Evolutionary conservation across 108 stramenopile genomes (phyloP), one percentile per base, ranked within the genome.

Genomic region (Epithemia pelagica): DNA sequence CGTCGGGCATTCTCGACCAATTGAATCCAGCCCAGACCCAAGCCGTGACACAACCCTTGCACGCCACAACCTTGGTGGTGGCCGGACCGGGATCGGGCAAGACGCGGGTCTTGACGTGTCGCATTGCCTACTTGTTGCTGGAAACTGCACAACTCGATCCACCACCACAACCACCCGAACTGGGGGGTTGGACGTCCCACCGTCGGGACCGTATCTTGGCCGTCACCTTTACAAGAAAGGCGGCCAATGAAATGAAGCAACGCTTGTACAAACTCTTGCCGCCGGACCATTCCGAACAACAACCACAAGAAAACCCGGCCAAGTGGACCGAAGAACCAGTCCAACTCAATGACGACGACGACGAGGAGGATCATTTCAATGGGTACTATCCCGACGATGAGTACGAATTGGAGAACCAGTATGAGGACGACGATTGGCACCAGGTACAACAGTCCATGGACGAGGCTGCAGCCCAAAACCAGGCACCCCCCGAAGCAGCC

Each of bases 71-170:
- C 0, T 69, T 86, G 18, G 91, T 89, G 10, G 72, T 92, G 67
- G 96, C 94, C 20, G 96, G 96, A 8, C 96, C 96, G 1, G 96
- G 96, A 37, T 84, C 89, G 10, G 96, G 96, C 0, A 96, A 96
- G 66, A 96, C 96, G 1, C 68, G 81, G 32, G 94, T 95, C 27
- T 78, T 96, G 23, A 95, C 94, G 55, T 82, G 80, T 60, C 79
- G 96, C 18, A 89, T 96, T 32, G 94, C 88, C 1, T 78, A 91
- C 61, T 72, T 94, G 52, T 58, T 93, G 52, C n/a, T n/a, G n/a
- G n/a, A n/a, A n/a, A n/a, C n/a, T n/a, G n/a, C n/a, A n/a, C 51
- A 67, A 10, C 24, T 68, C 52, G 72, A 75, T 31, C 66, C 61
- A 8, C n/a, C n/a, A n/a, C n/a, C n/a, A n/a, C 37, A 46, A 46